phyloP scores from a whole-genome alignment of 2,329 filamentous ascomycete species.

The Colletotrichum chrysophilum region DNA sequence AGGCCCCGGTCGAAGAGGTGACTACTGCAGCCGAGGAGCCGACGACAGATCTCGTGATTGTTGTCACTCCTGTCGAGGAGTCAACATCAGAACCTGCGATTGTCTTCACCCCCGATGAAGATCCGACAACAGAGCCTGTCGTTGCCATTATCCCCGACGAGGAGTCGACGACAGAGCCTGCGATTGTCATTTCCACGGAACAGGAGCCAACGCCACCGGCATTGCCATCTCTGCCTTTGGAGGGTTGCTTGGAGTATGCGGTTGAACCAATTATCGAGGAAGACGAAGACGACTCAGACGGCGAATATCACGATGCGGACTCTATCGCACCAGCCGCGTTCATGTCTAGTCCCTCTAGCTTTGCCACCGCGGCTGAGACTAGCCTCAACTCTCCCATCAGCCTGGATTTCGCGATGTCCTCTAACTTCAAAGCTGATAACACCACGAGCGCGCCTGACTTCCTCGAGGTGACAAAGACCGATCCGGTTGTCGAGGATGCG shows the following conservation, averaged over 20 bases:
- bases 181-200: background rate
- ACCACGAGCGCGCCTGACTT: background rate
- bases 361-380: constrained; percentile 10
- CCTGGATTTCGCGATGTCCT: background rate
- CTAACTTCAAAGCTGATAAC: background rate
- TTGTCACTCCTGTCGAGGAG: background rate
- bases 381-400: constrained; percentile 9
- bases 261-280: constrained; percentile 13
- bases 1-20: background rate
- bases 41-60: background rate
- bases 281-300: constrained; percentile 12
- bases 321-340: background rate
- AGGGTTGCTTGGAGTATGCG: constrained; percentile 13
- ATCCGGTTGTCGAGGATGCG: background rate
- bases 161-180: background rate
- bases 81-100: background rate
- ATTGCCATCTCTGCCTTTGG: background rate
- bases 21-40: background rate
- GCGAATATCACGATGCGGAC: constrained; percentile 9
- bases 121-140: background rate
- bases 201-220: background rate
- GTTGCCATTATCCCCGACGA: background rate
- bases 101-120: background rate
- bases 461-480: background rate
- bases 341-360: constrained; percentile 14